Conservation (phyloP, 768 basidiomycete species). For the Pleurotus tuber-regium region DNA sequence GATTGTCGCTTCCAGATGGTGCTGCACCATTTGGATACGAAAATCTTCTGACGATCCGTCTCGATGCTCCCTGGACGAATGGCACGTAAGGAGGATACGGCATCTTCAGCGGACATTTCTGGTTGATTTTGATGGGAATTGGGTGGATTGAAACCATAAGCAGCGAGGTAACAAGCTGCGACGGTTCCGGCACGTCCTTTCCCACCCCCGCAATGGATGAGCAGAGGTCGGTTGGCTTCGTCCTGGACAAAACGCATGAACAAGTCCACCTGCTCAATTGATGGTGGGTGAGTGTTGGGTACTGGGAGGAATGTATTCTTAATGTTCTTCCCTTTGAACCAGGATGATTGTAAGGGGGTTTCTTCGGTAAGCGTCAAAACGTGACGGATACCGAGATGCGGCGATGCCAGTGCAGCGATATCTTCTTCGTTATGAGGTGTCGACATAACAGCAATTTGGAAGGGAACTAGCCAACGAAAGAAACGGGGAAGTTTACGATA, state of each 20-base stretch:
- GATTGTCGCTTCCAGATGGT: slow-evolving; percentile 57
- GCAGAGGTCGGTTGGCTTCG: slow-evolving; percentile 41
- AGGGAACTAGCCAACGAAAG: slow-evolving; percentile 63
- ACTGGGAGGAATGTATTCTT: slow-evolving; percentile 56
- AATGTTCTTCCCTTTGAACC: slow-evolving; percentile 45
- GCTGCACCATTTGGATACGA: slow-evolving; percentile 57
- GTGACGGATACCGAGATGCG: slow-evolving; percentile 51
- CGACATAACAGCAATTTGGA: slow-evolving; percentile 58
- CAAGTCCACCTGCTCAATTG: slow-evolving; percentile 60
- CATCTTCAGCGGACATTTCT: slow-evolving; percentile 44
- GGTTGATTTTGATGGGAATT: slow-evolving; percentile 41
- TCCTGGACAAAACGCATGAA: slow-evolving; percentile 46
- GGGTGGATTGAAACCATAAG: slow-evolving; percentile 51
- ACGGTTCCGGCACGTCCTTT: slow-evolving; percentile 64
- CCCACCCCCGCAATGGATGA: slow-evolving; percentile 63
- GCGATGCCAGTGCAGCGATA: slow-evolving; percentile 42
- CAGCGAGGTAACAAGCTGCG: slow-evolving; percentile 56
- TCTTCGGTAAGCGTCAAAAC: slow-evolving; percentile 61
- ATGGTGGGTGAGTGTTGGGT: slow-evolving; percentile 50
- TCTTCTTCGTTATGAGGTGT: slow-evolving; percentile 51
- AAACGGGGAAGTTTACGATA: slow-evolving; percentile 53
- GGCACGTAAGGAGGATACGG: slow-evolving; percentile 43
- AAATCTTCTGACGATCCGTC: slow-evolving; percentile 52
- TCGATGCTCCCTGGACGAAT: slow-evolving; percentile 59
- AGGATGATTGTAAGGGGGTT: slow-evolving; percentile 41